These are phyloP conservation scores for Rhodotorula sp. DNA, from an alignment of 1,284 basidiomycete species.

Conservation along the genomic window DNA sequence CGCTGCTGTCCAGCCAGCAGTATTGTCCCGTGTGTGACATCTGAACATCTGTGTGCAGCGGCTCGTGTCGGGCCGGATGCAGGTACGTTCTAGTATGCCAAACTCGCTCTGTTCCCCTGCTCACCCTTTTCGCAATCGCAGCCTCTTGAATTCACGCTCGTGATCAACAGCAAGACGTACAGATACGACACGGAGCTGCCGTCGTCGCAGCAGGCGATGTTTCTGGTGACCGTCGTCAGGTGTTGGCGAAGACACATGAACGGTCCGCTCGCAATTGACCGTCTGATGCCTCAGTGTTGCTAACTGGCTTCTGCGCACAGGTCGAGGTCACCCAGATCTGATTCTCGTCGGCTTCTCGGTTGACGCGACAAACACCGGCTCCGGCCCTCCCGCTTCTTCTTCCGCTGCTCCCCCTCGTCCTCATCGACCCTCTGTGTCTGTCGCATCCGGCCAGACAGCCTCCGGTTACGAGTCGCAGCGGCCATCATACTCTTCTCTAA, in stretches of 20 bases:
- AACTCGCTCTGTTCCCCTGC: neutral
- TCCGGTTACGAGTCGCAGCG: neutral
- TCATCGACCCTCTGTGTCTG: neutral
- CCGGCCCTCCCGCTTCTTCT: neutral
- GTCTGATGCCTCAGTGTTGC: neutral
- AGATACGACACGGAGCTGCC: conserved; percentile 77
- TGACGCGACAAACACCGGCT: conserved; percentile 15
- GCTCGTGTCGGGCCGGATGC: conserved; percentile 10
- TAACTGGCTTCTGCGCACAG: neutral
- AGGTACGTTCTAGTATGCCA: neutral
- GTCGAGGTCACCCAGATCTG: conserved; percentile 27
- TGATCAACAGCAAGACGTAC: conserved; percentile 73
- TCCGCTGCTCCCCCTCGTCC: neutral
- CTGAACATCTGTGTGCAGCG: conserved; percentile 3
- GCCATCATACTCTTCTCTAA: conserved; percentile 1
- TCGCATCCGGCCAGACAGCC: neutral
- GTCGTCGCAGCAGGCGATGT: conserved; percentile 63
- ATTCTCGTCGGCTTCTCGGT: conserved; percentile 42
- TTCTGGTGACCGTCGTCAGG: conserved; percentile 65
- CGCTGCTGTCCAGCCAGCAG: neutral
- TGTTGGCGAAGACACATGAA: conserved; percentile 58
- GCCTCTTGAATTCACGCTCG: conserved; percentile 63
- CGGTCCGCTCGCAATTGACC: conserved; percentile 6
- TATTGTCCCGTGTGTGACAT: neutral
- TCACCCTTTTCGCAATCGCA: neutral